Evolutionary conservation across 2,329 filamentous ascomycete genomes (phyloP), one percentile per base, ranked within the genome.

Genomic region (Mycosphaerelloides madeirae): DNA sequence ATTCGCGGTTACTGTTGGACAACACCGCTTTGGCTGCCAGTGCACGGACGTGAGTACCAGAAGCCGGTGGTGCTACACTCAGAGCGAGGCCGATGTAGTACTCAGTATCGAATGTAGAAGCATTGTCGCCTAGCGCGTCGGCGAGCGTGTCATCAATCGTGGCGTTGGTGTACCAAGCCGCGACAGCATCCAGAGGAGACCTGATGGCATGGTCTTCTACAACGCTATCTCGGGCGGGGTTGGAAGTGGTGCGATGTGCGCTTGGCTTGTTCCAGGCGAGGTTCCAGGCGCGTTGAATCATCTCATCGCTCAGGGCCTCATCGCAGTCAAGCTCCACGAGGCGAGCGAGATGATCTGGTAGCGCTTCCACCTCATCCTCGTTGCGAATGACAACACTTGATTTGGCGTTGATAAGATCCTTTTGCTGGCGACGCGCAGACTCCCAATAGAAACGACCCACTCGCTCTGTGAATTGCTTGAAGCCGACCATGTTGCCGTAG

Each of bases 221-320:
- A 1, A 95, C 87, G 5, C 79, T 76, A 61, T 94, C 85, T 75
- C 94, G 85, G 37, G 85, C 81, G 41, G 84, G 80, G 51, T 87
- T 84, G 3, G 76, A 72, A 33, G 75, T 69, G 0, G 81, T 77
- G 22, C 83, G 80, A 57, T 86, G 74, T 2, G 81, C 80, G 0
- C 85, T 91, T 3, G 83, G 81, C 45, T 80, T 77, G 66, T 95
- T 93, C 79, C 89, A 95, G 2, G 89, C 87, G 13, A 96, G 75
- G 62, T 95, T 95, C 64, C 91, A 87, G 1, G 88, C 88, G 43
- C 89, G 81, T 65, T 95, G 87, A 31, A 91, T 78, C 49, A 95
- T 84, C 34, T 77, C 76, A 41, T 85, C 78, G 51, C 82, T 83
- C 53, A 97, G 76, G 7, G 96, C 87, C 16, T 88, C 81, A 41